These are phyloP conservation scores for Candida sithepensis DNA, from an alignment of 805 yeast species.

Conservation along the genomic window DNA sequence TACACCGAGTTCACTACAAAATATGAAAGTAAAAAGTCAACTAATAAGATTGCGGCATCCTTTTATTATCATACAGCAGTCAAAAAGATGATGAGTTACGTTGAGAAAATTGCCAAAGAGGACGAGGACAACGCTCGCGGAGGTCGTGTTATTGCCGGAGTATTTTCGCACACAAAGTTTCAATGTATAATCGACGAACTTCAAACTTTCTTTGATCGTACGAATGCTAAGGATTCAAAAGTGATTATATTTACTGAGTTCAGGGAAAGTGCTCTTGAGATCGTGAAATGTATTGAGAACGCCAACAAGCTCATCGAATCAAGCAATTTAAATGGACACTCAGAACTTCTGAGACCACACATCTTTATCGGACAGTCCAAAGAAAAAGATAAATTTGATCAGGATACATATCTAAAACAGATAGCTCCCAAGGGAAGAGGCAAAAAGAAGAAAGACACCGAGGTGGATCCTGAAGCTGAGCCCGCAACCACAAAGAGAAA, in stretches of 20 bases:
- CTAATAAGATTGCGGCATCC: slow-evolving; percentile 56
- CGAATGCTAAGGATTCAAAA: slow-evolving; percentile 50
- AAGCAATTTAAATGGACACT: slow-evolving; percentile 24
- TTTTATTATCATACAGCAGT: slow-evolving; percentile 56
- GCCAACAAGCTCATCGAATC: slow-evolving; percentile 19
- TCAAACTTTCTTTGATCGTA: slow-evolving; percentile 45
- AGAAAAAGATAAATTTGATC: slow-evolving; percentile 67
- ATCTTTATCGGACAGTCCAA: slow-evolving; percentile 90
- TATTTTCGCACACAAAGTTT: slow-evolving; percentile 69
- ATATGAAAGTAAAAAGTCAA: slow-evolving; percentile 52
- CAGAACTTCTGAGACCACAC: slow-evolving; percentile 55
- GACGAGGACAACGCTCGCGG: slow-evolving; percentile 23
- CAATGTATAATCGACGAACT: slow-evolving; percentile 57
- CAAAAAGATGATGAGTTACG: slow-evolving; percentile 37
- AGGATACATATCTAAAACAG: slow-evolving; percentile 43
- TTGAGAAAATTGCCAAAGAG: slow-evolving; percentile 39
- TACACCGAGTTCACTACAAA: slow-evolving; percentile 56
- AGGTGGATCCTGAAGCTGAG: slow-evolving; percentile 6
- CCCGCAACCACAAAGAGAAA: slow-evolving; percentile 17
- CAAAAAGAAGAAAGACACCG: slow-evolving; percentile 25
- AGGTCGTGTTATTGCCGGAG: slow-evolving; percentile 25
- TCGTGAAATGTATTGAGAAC: slow-evolving; percentile 61
- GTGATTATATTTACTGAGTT: slow-evolving; percentile 86
- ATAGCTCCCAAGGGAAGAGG: slow-evolving; percentile 41
- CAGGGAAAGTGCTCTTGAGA: slow-evolving; percentile 87